Percentiles rank a stretch among this genome's conserved stretches.
Conservation (phyloP, 2,329 filamentous ascomycete species). For the Colletotrichum siamense region DNA sequence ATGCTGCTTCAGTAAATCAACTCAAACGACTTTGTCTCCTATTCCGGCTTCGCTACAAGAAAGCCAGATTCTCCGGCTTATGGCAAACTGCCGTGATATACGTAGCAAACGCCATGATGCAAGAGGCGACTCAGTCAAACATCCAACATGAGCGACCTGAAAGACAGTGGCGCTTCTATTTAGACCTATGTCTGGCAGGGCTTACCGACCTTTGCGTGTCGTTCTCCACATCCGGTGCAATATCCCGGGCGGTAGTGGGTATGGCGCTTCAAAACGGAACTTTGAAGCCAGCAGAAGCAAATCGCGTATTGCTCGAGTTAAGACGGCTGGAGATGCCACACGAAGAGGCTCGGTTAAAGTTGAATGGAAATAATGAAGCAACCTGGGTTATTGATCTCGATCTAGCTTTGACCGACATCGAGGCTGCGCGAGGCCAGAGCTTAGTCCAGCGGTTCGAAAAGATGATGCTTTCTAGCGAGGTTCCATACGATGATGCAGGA, state of each 20-base stretch:
- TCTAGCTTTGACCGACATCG: neutral
- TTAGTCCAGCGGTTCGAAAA: neutral
- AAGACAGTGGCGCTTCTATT: neutral
- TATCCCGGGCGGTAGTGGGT: neutral
- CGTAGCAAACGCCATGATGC: conserved; percentile 1
- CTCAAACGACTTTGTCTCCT: conserved; percentile 1
- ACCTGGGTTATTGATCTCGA: neutral
- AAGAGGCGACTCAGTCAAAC: neutral
- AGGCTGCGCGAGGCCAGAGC: neutral
- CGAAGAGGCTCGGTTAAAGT: neutral
- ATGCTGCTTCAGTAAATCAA: neutral
- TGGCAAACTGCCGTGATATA: conserved; percentile 6
- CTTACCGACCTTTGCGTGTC: neutral
- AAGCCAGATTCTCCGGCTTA: neutral
- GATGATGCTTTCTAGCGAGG: neutral
- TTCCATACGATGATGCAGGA: neutral
- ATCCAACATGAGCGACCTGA: neutral
- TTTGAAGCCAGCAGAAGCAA: neutral
- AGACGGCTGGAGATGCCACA: neutral
- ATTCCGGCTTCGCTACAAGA: neutral
- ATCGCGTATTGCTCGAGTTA: neutral
- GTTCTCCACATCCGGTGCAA: neutral
- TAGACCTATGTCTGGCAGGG: neutral
- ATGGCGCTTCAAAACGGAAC: neutral
- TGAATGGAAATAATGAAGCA: neutral